A percentile compares a stretch with the other conserved stretches of the same genome.
Conservation (phyloP, 768 basidiomycete genomes). For the Amylocystis lapponica region DNA sequence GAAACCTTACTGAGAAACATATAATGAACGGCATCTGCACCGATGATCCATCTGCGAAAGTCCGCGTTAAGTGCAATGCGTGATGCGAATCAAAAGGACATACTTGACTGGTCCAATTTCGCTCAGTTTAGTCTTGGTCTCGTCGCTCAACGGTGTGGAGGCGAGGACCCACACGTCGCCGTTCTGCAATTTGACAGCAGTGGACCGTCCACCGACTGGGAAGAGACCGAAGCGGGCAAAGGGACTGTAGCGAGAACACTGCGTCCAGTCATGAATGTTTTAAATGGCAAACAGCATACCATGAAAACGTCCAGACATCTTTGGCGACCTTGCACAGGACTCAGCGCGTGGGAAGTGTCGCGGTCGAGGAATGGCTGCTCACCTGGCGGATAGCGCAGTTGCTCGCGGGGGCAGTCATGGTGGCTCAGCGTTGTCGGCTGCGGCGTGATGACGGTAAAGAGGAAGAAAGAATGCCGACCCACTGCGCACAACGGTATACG, state of each 20-base stretch:
- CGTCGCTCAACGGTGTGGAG: constrained; percentile 62
- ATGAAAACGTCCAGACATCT: constrained; percentile 62
- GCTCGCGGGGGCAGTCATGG: no score
- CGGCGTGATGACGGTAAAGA: no score
- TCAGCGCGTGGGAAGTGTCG: no score
- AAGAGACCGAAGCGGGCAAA: constrained; percentile 62
- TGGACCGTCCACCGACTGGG: constrained; percentile 79
- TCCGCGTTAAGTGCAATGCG: not conserved
- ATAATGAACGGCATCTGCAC: constrained; percentile 53
- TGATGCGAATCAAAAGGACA: constrained; percentile 10
- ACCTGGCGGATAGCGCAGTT: no score
- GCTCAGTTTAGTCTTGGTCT: constrained; percentile 57
- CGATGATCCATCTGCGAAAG: constrained; percentile 47
- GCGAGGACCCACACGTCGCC: constrained; percentile 81
- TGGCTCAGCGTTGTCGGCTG: no score
- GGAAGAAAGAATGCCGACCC: no score
- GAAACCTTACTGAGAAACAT: constrained; percentile 46
- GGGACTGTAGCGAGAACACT: constrained; percentile 36
- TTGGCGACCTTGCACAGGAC: constrained; percentile 36
- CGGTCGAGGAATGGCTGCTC: no score
- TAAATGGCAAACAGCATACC: constrained; percentile 29
- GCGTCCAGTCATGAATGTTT: not conserved
- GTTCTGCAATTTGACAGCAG: constrained; percentile 63
- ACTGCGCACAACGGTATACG: no score
- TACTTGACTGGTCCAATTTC: constrained; percentile 67